These are phyloP conservation scores for Trichoderma endophyticum DNA, from an alignment of 2,329 filamentous ascomycete species.

Conservation along the genomic window DNA sequence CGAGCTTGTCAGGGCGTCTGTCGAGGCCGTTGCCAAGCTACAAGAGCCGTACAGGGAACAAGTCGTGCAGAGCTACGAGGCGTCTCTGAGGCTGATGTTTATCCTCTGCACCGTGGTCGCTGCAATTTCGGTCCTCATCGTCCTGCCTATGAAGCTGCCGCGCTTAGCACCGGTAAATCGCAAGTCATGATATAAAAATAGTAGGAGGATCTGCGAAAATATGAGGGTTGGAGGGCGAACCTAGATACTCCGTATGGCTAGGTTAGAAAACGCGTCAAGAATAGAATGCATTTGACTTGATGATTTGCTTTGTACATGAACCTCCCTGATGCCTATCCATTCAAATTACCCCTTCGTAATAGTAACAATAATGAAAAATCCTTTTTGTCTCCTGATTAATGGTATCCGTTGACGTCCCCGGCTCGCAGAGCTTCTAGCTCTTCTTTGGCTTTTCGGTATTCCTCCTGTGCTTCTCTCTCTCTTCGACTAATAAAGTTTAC, in stretches of 20 bases:
- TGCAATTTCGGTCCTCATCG: constrained; percentile 44
- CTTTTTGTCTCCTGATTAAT: constrained; percentile 27
- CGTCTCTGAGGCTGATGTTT: constrained; percentile 48
- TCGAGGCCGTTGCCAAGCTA: constrained; percentile 50
- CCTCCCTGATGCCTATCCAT: constrained; percentile 7
- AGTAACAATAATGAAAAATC: neutral
- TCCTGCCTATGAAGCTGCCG: constrained; percentile 54
- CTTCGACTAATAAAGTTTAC: constrained; percentile 75
- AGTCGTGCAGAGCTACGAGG: constrained; percentile 54
- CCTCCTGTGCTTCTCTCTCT: constrained; percentile 87
- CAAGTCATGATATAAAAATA: neutral
- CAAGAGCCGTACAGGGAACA: constrained; percentile 47
- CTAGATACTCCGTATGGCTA: neutral
- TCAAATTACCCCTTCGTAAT: neutral
- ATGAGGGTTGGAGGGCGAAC: neutral
- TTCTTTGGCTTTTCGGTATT: constrained; percentile 72
- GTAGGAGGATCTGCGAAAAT: neutral
- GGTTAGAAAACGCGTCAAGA: neutral
- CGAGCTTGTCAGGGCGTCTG: constrained; percentile 49
- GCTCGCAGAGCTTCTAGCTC: constrained; percentile 65
- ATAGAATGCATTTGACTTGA: constrained; percentile 1
- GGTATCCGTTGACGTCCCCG: constrained; percentile 37
- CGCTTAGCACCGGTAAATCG: constrained; percentile 44
- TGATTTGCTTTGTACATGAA: constrained; percentile 3
- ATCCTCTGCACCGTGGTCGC: constrained; percentile 45